These are phyloP conservation scores for Puccinia coronata DNA, from an alignment of 1,284 basidiomycete genomes.

Conservation along the genomic window DNA sequence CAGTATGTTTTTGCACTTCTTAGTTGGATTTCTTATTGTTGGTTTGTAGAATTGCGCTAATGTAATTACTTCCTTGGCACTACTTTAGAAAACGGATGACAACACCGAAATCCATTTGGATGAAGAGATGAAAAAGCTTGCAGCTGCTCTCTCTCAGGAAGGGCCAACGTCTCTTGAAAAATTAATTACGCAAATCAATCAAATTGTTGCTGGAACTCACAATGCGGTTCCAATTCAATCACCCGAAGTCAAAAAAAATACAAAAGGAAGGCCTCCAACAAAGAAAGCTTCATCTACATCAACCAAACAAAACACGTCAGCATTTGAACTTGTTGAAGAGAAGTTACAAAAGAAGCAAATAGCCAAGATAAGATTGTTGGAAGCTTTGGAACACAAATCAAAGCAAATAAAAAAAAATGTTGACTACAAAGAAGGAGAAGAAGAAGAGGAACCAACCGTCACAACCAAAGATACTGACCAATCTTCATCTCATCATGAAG, in stretches of 20 bases:
- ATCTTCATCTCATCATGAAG: too few species aligned
- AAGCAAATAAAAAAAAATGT: not conserved
- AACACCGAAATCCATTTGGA: not conserved
- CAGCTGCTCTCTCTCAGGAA: not conserved
- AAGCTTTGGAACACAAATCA: not conserved
- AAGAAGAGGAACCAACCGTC: not conserved
- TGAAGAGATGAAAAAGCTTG: not conserved
- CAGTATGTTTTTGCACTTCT: not conserved
- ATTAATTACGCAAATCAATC: not conserved
- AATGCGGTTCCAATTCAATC: not conserved
- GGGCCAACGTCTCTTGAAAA: not conserved
- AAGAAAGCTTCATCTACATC: not conserved
- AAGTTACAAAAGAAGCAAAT: not conserved
- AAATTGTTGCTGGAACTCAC: too few species aligned
- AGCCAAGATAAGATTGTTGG: not conserved
- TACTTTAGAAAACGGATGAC: not conserved
- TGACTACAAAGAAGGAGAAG: not conserved
- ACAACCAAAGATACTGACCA: too few species aligned
- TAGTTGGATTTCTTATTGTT: too few species aligned
- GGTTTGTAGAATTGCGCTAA: not conserved
- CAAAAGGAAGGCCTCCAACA: not conserved
- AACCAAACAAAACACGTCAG: not conserved
- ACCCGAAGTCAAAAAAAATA: not conserved
- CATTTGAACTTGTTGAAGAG: not conserved
- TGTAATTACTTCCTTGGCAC: not conserved